Percentiles rank a stretch among this genome's conserved stretches.
Evolutionary conservation across 352 stramenopile genomes (phyloP).

Genomic region (Thalassiosira exigua): DNA sequence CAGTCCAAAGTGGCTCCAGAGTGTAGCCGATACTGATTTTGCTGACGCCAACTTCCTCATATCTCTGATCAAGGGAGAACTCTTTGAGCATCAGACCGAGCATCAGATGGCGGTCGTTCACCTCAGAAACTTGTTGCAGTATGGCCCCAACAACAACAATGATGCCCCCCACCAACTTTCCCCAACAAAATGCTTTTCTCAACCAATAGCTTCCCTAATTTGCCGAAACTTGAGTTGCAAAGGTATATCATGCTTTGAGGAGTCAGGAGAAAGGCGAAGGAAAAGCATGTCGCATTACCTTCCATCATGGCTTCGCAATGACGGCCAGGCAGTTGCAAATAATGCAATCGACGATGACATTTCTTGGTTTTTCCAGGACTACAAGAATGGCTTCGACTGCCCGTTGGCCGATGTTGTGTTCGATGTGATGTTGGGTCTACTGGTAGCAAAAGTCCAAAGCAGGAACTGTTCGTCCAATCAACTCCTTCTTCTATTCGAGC

Average conservation of each 20-base stretch:
- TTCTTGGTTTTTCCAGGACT: constrained; percentile 37
- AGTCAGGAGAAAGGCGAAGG: constrained; percentile 13
- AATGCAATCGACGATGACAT: constrained; percentile 16
- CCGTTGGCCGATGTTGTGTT: constrained; percentile 36
- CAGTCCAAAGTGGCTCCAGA: constrained; percentile 35
- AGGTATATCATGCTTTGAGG: constrained; percentile 14
- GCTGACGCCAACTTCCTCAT: constrained; percentile 41
- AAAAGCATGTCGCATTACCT: constrained; percentile 42
- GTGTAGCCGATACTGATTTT: constrained; percentile 16
- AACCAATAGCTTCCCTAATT: constrained; percentile 9
- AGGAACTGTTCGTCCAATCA: constrained; percentile 24
- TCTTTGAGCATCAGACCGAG: constrained; percentile 1
- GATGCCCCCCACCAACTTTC: neutral
- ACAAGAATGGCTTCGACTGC: constrained; percentile 37
- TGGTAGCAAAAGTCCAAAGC: constrained; percentile 6
- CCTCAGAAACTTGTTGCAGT: constrained; percentile 32
- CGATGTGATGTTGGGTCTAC: constrained; percentile 39
- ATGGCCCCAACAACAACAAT: constrained; percentile 1
- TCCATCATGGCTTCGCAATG: constrained; percentile 31
- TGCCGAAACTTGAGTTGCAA: constrained; percentile 32
- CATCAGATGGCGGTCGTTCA: constrained; percentile 37
- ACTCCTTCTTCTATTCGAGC: constrained; percentile 37
- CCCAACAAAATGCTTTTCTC: constrained; percentile 33
- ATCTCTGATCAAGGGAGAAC: constrained; percentile 17
- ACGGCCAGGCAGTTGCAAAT: neutral